These are phyloP conservation scores for Bretschneidera sinensis DNA, from an alignment of 345 rosid species.

Conservation along the genomic window DNA sequence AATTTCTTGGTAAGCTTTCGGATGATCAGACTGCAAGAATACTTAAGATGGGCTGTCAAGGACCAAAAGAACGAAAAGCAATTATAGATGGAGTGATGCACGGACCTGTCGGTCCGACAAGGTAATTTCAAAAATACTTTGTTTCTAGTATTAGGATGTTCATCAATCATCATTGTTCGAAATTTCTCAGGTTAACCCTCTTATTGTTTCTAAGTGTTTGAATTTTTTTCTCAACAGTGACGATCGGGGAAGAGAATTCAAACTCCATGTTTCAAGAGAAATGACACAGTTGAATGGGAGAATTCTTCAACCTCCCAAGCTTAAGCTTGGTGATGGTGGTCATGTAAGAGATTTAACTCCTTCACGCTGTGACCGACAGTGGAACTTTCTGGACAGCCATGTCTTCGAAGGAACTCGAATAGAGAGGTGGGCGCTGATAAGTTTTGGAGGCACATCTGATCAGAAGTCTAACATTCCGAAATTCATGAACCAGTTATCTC, in stretches of 20 bases:
- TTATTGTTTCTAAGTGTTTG: neutral
- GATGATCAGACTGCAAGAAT: constrained; percentile 94
- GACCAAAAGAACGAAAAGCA: constrained; percentile 78
- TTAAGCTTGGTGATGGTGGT: constrained; percentile 77
- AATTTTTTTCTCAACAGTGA: constrained; percentile 46
- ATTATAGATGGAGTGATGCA: constrained; percentile 71
- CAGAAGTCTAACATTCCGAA: constrained; percentile 70
- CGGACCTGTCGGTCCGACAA: constrained; percentile 84
- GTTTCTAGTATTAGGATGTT: neutral
- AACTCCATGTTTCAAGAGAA: constrained; percentile 65
- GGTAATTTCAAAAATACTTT: constrained; percentile 37
- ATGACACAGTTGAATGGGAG: constrained; percentile 87
- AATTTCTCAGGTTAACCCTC: neutral
- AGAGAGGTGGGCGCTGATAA: constrained; percentile 84
- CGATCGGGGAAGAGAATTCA: constrained; percentile 65
- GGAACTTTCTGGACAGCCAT: constrained; percentile 74
- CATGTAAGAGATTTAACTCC: constrained; percentile 50
- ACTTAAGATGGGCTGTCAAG: constrained; percentile 90
- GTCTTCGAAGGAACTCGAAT: constrained; percentile 64
- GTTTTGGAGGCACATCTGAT: constrained; percentile 77
- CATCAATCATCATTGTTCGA: neutral
- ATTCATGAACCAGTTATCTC: constrained; percentile 76
- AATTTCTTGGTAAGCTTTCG: constrained; percentile 92
- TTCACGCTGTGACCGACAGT: constrained; percentile 66
- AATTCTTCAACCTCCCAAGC: constrained; percentile 89